Percentiles rank a stretch among this genome's conserved stretches.
phyloP scores from a whole-genome alignment of 1,284 basidiomycete species.

The Cutaneotrichosporon curvatum region DNA sequence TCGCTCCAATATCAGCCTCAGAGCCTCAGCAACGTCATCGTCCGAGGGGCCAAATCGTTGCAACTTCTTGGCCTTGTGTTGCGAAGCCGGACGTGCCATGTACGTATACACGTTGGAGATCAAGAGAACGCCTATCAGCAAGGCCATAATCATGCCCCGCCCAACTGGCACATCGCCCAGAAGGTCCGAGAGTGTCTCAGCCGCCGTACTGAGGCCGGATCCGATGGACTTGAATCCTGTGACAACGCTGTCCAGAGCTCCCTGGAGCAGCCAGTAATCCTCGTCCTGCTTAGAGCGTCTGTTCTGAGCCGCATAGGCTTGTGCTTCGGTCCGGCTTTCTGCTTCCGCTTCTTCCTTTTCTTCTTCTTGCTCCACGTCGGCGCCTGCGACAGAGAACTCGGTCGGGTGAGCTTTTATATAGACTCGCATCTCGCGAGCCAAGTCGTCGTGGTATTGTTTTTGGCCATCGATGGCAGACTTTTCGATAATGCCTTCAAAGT shows the following conservation, averaged over 20 bases:
- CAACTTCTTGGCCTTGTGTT: constrained; percentile 15
- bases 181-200: constrained; percentile 57
- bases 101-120: constrained; percentile 57
- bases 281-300: constrained; percentile 29
- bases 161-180: constrained; percentile 52
- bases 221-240: constrained; percentile 63
- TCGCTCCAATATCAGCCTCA: constrained; percentile 24
- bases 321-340: constrained; percentile 22
- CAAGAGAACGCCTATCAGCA: constrained; percentile 64
- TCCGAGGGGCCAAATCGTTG: constrained; percentile 16
- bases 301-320: constrained; percentile 38
- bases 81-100: constrained; percentile 18
- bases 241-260: constrained; percentile 72
- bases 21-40: constrained; percentile 27
- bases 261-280: constrained; percentile 62
- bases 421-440: constrained; percentile 73
- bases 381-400: constrained; percentile 81
- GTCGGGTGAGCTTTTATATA: constrained; percentile 82
- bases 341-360: constrained; percentile 12
- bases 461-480: constrained; percentile 90
- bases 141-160: constrained; percentile 55
- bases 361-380: constrained; percentile 35
- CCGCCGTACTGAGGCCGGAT: constrained; percentile 56
- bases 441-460: constrained; percentile 74
- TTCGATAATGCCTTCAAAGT: constrained; percentile 77